Base-by-base conservation (phyloP, 2,329 filamentous ascomycete species). In the Ophiocordyceps sinensis region DNA sequence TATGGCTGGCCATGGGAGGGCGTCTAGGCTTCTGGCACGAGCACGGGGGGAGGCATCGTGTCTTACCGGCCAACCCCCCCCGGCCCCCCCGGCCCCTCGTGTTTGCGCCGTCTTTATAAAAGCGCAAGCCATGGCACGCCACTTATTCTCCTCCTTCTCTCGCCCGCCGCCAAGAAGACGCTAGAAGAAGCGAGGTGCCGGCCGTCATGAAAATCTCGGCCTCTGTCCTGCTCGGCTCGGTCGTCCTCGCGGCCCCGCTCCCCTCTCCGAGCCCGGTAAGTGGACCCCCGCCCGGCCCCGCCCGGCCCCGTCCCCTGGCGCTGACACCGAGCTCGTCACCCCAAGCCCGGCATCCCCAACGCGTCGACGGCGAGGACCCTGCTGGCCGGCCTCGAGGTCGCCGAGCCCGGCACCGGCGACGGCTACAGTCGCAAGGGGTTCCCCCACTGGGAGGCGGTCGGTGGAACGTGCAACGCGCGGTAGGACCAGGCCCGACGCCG, bases 391-490 rank as follows among this genome's bases (percentile, higher is more conserved):
- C 63, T 87, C 40, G 76, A 70, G 0, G 77, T 83, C 15, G 65
- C 67, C 4, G 59, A 71, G 0, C 62, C 71, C 35, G 70, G 69
- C 30, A 67, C 74, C 39, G 67, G 71, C 37, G 63, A 61, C 44
- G 65, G 65, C 17, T 86, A 87, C 61, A 63, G 70, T 43, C 78
- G 84, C 40, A 70, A 74, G 50, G 61, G 79, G 40, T 88, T 88
- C 62, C 79, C 77, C 3, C 75, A 79, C 59, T 87, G 82, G 82
- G 73, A 70, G 49, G 79, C 75, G 28, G 70, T 78, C 51, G 63
- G 60, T 13, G 81, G 79, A 9, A 60, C 62, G 5, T 91, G 85
- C 70, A 79, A 86, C 62, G 82, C 82, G 17, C 67, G 72, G 67
- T 68, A 57, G 28, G 53, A 21, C 11, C n/a, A 17, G 38, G 26